Evolutionary conservation across 2,329 filamentous ascomycete genomes (phyloP).

Genomic region (Cytospora paraplurivora): DNA sequence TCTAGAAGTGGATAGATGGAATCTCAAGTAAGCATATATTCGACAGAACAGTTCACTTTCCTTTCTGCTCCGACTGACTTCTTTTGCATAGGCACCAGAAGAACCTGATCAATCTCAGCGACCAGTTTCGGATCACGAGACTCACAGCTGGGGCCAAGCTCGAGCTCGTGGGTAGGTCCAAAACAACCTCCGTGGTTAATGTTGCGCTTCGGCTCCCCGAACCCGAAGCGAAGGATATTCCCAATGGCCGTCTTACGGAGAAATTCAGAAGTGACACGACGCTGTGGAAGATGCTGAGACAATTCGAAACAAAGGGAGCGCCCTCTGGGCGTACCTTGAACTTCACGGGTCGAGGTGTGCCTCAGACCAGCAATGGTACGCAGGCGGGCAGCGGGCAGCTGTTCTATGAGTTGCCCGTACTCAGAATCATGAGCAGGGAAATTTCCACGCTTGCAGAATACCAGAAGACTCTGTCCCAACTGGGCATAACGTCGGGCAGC

Average conservation of each 20-base stretch:
- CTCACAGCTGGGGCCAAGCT: constrained; percentile 86
- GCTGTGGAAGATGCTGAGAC: constrained; percentile 85
- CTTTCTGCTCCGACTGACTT: not conserved
- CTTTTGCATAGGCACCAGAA: constrained; percentile 67
- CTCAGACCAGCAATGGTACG: constrained; percentile 57
- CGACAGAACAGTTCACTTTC: not conserved
- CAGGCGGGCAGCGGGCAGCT: constrained; percentile 70
- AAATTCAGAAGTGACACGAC: constrained; percentile 88
- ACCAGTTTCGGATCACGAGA: constrained; percentile 80
- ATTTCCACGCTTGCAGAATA: constrained; percentile 76
- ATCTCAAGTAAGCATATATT: constrained; percentile 67
- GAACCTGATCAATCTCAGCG: constrained; percentile 81
- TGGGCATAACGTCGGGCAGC: constrained; percentile 84
- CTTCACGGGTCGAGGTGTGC: constrained; percentile 80
- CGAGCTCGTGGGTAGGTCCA: constrained; percentile 84
- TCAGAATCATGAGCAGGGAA: constrained; percentile 82
- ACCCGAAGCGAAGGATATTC: constrained; percentile 63
- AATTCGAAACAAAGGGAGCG: constrained; percentile 80
- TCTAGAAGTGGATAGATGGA: constrained; percentile 70
- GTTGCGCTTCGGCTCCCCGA: constrained; percentile 85
- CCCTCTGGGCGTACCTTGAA: constrained; percentile 67
- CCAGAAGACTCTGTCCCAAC: constrained; percentile 83
- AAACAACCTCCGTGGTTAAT: constrained; percentile 81
- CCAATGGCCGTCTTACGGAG: constrained; percentile 71
- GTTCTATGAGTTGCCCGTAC: constrained; percentile 82